A percentile compares a stretch with the other conserved stretches of the same genome.
These are phyloP conservation scores for Cutaneotrichosporon spelunceum DNA, from an alignment of 1,284 basidiomycete species.

Conservation along the genomic window DNA sequence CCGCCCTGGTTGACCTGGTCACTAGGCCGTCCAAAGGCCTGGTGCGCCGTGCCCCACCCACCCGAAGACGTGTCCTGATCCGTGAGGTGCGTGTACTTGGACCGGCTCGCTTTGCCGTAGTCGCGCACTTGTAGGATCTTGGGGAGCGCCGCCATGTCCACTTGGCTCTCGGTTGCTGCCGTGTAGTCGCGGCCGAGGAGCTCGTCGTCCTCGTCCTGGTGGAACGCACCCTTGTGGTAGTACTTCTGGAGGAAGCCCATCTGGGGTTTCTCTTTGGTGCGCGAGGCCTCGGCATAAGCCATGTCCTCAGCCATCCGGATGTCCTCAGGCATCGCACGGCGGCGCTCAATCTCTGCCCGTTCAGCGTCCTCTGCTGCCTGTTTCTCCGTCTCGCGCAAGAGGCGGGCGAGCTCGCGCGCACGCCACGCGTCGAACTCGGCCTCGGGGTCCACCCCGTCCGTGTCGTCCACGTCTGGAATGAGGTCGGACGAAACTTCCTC, in stretches of 20 bases:
- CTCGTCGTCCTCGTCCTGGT: constrained; percentile 88
- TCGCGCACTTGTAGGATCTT: constrained; percentile 96
- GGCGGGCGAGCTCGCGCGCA: constrained; percentile 80
- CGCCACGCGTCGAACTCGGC: constrained; percentile 96
- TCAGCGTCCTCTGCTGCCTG: constrained; percentile 73
- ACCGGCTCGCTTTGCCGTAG: constrained; percentile 63
- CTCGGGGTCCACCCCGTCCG: constrained; percentile 84
- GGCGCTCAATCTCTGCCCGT: constrained; percentile 80
- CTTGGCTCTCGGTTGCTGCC: constrained; percentile 76
- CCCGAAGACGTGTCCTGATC: constrained; percentile 89
- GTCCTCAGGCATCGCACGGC: constrained; percentile 87
- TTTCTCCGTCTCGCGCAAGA: constrained; percentile 86
- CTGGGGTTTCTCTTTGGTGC: constrained; percentile 61
- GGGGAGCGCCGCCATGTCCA: constrained; percentile 82
- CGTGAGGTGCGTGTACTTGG: constrained; percentile 84
- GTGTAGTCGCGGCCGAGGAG: constrained; percentile 86
- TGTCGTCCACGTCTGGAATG: constrained; percentile 86
- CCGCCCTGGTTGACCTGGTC: constrained; percentile 51
- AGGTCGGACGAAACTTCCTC: constrained; percentile 75
- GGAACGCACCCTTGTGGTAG: constrained; percentile 99
- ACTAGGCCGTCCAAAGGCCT: constrained; percentile 58
- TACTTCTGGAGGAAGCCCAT: constrained; percentile 96
- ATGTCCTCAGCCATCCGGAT: constrained; percentile 85
- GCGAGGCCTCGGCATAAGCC: constrained; percentile 71
- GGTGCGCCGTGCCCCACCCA: constrained; percentile 64